phyloP scores from a whole-genome alignment of 257 asterid species.

The Lithospermum erythrorhizon region DNA sequence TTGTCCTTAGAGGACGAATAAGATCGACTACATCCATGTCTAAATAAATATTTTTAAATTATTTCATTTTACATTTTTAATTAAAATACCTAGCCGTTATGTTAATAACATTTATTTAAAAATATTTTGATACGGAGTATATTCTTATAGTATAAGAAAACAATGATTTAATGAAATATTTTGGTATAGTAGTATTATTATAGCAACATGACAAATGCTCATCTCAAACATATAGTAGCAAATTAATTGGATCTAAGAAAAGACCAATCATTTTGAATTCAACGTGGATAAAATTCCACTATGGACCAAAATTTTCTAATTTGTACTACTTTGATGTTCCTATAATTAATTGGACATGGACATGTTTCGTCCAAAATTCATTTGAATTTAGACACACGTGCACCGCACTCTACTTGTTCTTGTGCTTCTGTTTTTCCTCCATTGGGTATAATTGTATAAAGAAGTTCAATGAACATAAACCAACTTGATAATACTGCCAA shows the following conservation, averaged over 20 bases:
- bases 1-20: too few relatives aligned
- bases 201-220: too few relatives aligned
- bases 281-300: neutral
- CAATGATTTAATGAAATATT: too few relatives aligned
- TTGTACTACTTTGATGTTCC: neutral
- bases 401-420: neutral
- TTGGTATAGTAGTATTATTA: too few relatives aligned
- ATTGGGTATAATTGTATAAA: neutral
- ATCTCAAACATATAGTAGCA: too few relatives aligned
- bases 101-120: too few relatives aligned
- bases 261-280: neutral
- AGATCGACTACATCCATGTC: too few relatives aligned
- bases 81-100: too few relatives aligned
- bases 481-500: neutral
- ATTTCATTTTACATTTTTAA: too few relatives aligned
- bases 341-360: slow-evolving; percentile 8
- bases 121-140: too few relatives aligned
- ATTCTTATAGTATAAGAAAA: too few relatives aligned
- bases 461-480: slow-evolving; percentile 23
- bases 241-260: neutral
- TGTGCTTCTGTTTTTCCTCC: neutral
- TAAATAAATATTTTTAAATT: too few relatives aligned
- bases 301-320: neutral
- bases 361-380: slow-evolving; percentile 10
- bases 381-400: slow-evolving; percentile 20